Evolutionary conservation across 441 rosid species (phyloP).

Genomic region (Euphorbia corollata): DNA sequence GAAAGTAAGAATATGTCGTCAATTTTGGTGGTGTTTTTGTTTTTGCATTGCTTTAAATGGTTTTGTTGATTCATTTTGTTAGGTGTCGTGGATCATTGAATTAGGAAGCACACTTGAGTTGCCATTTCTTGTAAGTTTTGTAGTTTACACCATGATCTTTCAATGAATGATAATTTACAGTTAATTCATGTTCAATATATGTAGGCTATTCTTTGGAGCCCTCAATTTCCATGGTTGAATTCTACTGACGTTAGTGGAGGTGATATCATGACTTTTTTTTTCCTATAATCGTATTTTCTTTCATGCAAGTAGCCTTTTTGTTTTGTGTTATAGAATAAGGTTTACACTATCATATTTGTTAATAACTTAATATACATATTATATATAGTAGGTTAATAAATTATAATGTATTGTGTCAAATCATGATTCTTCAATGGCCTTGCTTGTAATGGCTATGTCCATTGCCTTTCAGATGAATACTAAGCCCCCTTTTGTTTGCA

Average conservation of each 20-base stretch:
- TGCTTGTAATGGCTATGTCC: neutral
- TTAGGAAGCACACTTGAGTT: conserved; percentile 32
- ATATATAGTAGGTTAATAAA: neutral
- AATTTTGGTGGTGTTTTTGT: conserved; percentile 9
- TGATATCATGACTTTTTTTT: conserved; percentile 1
- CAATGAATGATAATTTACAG: neutral
- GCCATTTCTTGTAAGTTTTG: conserved; percentile 24
- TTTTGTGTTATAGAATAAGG: neutral
- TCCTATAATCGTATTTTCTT: neutral
- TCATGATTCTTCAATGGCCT: neutral
- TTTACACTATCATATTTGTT: neutral
- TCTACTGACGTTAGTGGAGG: neutral
- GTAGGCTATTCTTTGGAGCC: conserved; percentile 16
- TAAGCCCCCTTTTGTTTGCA: too few species aligned
- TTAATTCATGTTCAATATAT: conserved; percentile 8
- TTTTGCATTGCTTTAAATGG: conserved; percentile 2
- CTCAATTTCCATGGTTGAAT: neutral
- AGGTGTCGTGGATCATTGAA: conserved; percentile 97
- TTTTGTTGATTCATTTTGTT: conserved; percentile 9
- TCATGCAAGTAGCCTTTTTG: neutral
- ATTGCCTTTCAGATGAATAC: conserved; percentile 2
- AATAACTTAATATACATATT: neutral
- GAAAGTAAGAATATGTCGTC: conserved; percentile 49
- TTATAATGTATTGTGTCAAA: neutral
- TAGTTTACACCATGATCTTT: conserved; percentile 15